Evolutionary conservation across 495 filamentous ascomycete species (phyloP).

Genomic region (Pseudotulostoma volvatum): DNA sequence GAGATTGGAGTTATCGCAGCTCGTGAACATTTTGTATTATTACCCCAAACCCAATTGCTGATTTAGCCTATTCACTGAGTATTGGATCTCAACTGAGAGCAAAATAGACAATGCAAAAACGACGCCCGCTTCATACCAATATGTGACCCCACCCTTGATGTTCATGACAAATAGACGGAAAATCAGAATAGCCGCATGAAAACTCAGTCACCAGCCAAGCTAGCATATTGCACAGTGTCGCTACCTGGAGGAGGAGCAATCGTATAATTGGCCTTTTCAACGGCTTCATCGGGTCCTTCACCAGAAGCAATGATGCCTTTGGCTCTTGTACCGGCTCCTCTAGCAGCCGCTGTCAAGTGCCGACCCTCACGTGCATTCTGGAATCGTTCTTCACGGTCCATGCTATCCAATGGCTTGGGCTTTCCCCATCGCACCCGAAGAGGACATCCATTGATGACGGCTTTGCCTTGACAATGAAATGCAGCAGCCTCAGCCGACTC

Average conservation of each 20-base stretch:
- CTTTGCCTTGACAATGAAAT: constrained; percentile 69
- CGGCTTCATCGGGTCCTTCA: constrained; percentile 9
- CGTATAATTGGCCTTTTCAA: constrained; percentile 33
- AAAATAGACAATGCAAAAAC: too few relatives aligned
- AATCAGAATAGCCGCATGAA: too few relatives aligned
- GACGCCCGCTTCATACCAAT: too few relatives aligned
- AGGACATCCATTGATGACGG: constrained; percentile 69
- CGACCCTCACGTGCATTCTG: constrained; percentile 60
- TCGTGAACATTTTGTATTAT: too few relatives aligned
- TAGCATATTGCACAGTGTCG: constrained; percentile 68
- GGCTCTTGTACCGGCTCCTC: constrained; percentile 13
- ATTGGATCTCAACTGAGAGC: too few relatives aligned
- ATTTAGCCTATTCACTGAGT: too few relatives aligned
- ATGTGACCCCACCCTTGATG: too few relatives aligned
- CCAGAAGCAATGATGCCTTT: constrained; percentile 20
- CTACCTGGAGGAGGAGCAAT: constrained; percentile 74
- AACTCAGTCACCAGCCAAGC: constrained; percentile 52
- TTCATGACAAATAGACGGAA: too few relatives aligned
- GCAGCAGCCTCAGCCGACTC: constrained; percentile 73
- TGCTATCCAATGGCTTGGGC: constrained; percentile 74
- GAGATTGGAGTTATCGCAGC: too few relatives aligned
- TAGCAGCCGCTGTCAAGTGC: constrained; percentile 27
- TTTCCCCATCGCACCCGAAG: constrained; percentile 80
- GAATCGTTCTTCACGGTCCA: constrained; percentile 68
- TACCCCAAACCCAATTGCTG: too few relatives aligned